Conservation (phyloP, 2,329 filamentous ascomycete genomes). For the Arthrobotrys megalospora region DNA sequence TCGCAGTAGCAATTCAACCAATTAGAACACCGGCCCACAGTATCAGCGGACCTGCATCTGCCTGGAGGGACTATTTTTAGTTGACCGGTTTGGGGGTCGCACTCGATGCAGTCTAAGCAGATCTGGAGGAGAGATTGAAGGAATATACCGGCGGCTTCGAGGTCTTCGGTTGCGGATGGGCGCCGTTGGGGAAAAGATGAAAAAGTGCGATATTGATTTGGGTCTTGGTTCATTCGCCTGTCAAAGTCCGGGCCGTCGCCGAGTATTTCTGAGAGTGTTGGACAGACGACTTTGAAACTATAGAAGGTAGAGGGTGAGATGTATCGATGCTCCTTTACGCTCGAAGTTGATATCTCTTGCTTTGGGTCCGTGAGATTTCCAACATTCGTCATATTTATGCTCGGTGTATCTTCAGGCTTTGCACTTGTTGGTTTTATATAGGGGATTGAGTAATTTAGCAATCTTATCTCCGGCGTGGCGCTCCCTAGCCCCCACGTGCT, state of each 20-base stretch:
- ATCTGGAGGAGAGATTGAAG: neutral
- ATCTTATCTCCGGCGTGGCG: neutral
- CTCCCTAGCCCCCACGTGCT: neutral
- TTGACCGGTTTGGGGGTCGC: neutral
- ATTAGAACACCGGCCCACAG: neutral
- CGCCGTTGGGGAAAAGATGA: neutral
- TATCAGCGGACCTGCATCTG: neutral
- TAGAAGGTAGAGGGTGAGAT: neutral
- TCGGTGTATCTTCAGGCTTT: neutral
- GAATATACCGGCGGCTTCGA: neutral
- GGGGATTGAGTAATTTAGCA: neutral
- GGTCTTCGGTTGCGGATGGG: neutral
- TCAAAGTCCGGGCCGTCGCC: neutral
- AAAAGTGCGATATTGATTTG: neutral
- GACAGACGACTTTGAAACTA: neutral
- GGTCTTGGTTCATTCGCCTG: slow-evolving; percentile 5
- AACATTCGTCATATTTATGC: neutral
- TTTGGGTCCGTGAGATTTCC: neutral
- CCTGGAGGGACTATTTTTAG: neutral
- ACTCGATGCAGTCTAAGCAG: neutral
- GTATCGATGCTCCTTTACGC: neutral
- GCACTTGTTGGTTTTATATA: neutral
- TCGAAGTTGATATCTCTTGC: neutral
- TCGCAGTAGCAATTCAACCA: slow-evolving; percentile 3
- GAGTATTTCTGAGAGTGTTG: neutral